phyloP scores from a whole-genome alignment of 2,329 filamentous ascomycete species.

The Colletotrichum salicis region DNA sequence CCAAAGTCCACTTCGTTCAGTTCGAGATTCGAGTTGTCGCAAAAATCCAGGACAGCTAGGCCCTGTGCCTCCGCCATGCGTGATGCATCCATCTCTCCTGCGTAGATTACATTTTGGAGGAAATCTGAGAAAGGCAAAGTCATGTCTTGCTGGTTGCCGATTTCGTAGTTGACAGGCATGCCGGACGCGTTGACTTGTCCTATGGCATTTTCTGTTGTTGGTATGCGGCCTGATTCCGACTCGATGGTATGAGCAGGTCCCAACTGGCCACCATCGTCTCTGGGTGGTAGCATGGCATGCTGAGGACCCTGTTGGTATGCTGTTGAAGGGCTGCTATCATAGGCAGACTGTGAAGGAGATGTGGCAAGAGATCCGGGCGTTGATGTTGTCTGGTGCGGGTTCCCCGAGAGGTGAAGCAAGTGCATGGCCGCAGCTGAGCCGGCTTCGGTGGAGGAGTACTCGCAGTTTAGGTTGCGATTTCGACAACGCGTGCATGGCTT shows the following conservation, averaged over 20 bases:
- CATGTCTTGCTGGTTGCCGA: conserved; percentile 25
- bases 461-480: conserved; percentile 58
- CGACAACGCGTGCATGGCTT: conserved; percentile 65
- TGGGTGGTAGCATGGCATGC: conserved; percentile 35
- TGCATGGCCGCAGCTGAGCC: conserved; percentile 56
- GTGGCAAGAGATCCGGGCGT: conserved; percentile 34
- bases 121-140: conserved; percentile 60
- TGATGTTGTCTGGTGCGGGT: conserved; percentile 41
- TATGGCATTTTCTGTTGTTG: conserved; percentile 47
- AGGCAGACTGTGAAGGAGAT: conserved; percentile 36
- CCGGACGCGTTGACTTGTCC: conserved; percentile 42
- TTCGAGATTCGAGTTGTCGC: conserved; percentile 60
- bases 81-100: conserved; percentile 51
- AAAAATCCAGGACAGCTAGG: conserved; percentile 60
- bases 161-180: conserved; percentile 26
- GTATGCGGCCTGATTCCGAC: conserved; percentile 47
- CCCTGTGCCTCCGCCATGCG: conserved; percentile 51
- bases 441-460: conserved; percentile 49
- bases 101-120: conserved; percentile 61
- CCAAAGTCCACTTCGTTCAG: conserved; percentile 64
- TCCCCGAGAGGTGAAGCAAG: conserved; percentile 54
- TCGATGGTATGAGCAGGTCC: conserved; percentile 41
- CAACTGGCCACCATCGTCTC: conserved; percentile 41
- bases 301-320: conserved; percentile 38
- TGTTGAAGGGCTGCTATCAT: conserved; percentile 36